phyloP scores from a whole-genome alignment of 164 flowering plant species.

The Umbellularia californica region DNA sequence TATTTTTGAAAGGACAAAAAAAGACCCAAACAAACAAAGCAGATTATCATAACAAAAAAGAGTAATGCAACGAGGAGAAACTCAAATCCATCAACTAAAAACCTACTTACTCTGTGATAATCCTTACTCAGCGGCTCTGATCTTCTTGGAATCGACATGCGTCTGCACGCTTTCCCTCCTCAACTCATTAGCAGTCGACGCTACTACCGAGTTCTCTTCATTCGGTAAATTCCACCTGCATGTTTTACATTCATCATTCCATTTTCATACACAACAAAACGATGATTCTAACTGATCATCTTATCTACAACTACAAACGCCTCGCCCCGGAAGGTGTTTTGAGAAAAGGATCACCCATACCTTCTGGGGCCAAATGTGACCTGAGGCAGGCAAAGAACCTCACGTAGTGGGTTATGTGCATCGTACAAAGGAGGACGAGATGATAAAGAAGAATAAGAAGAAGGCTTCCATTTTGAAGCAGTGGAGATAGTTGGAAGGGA shows the following conservation, averaged over 20 bases:
- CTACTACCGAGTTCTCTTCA: conserved; percentile 33
- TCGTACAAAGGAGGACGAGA: conserved; percentile 32
- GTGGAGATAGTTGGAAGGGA: conserved; percentile 33
- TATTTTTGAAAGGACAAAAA: too few relatives aligned
- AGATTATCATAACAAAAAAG: too few relatives aligned
- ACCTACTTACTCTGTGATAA: conserved; percentile 45
- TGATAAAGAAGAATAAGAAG: conserved; percentile 13
- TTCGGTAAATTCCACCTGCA: conserved; percentile 78
- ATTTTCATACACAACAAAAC: too few relatives aligned
- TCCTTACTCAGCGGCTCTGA: conserved; percentile 81
- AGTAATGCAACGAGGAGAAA: too few relatives aligned
- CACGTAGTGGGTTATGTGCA: conserved; percentile 65
- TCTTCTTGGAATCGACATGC: conserved; percentile 51
- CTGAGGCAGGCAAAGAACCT: conserved; percentile 68
- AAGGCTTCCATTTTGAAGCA: conserved; percentile 49
- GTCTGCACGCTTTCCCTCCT: conserved; percentile 43
- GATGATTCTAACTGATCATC: too few relatives aligned
- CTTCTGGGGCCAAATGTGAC: conserved; percentile 85
- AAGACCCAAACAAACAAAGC: too few relatives aligned
- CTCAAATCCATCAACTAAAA: too few relatives aligned
- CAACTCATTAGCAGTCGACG: conserved; percentile 85
- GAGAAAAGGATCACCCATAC: conserved; percentile 3
- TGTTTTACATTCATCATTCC: background rate
- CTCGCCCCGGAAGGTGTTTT: too few relatives aligned
- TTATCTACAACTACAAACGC: too few relatives aligned